Evolutionary conservation across 2,329 filamentous ascomycete species (phyloP), one percentile per base, ranked within the genome.

Genomic region (Cladosporium austrohemisphaericum): DNA sequence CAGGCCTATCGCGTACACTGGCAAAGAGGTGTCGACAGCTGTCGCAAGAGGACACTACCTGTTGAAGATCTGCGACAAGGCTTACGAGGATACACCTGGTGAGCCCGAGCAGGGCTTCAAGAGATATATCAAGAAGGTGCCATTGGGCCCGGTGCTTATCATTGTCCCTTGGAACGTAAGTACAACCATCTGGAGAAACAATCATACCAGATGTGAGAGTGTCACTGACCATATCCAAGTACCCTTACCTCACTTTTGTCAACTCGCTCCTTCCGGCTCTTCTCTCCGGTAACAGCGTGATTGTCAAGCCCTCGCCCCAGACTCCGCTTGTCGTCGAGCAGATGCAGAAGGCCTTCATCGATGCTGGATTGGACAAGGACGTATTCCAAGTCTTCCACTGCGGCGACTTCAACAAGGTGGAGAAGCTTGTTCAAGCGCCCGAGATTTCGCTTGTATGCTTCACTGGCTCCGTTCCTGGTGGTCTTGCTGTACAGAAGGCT

Each of bases 141-240:
- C 92, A 1, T 80, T 96, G 45, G 92, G 92, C 1, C 89, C 90
- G 9, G 86, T 93, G 13, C 77, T 97, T 52, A 79, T 96, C 57
- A 81, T 97, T 53, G 96, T 96, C 70, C 86, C 92, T 1, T 97
- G 92, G 92, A 97, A 97, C 72, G 90, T 93, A 71, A 72, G 88
- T 77, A 52, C 52, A 41, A 40, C 49, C 45, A 56, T 52, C 26
- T n/a, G 32, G 19, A 32, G 36, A 25, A 23, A 14, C 1, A 8
- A 16, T 10, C 11, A 16, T n/a, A 7, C 14, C 4, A 28, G 19
- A 26, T 14, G 16, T 26, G 16, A 18, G 35, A 46, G 31, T 51
- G 43, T 22, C 9, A 38, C 41, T 54, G 20, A 52, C 38, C 35
- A 20, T 22, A 41, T 60, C n/a, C n/a, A n/a, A 95, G 89, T 97